Percentiles rank a stretch among this genome's conserved stretches.
Evolutionary conservation across 306 rosid genomes (phyloP).

Genomic region (Gleditsia sinensis): DNA sequence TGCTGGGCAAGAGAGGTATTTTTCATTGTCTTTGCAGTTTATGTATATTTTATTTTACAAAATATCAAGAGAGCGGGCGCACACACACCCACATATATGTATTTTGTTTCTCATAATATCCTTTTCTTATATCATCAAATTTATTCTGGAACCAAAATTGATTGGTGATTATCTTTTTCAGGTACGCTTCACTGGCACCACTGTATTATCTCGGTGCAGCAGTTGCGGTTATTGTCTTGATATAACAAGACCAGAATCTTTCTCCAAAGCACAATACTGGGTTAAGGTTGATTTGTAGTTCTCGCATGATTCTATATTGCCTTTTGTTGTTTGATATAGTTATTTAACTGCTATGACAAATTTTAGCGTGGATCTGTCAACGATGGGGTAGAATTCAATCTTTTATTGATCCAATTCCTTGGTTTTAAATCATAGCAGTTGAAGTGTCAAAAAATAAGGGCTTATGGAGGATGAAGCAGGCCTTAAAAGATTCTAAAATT

Average conservation of each 20-base stretch:
- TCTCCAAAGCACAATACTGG: constrained; percentile 75
- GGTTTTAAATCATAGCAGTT: neutral
- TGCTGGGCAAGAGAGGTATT: constrained; percentile 81
- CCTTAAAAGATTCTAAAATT: too few relatives aligned
- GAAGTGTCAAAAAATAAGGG: neutral
- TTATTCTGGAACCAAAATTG: neutral
- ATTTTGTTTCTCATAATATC: neutral
- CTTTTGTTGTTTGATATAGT: neutral
- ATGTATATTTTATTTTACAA: neutral
- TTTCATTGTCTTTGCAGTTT: neutral
- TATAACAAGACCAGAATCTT: constrained; percentile 68
- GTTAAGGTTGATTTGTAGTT: constrained; percentile 53
- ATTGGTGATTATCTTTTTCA: constrained; percentile 29
- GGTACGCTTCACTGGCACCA: constrained; percentile 78
- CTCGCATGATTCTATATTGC: neutral
- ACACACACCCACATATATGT: neutral
- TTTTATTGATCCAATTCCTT: neutral
- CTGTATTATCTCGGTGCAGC: constrained; percentile 75
- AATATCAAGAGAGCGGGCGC: neutral
- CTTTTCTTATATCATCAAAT: neutral
- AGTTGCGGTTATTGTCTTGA: constrained; percentile 71
- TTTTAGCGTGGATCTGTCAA: neutral
- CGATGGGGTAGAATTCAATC: neutral
- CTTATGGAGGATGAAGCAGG: neutral
- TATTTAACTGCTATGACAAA: neutral